Percentiles rank a stretch among this genome's conserved stretches.
Evolutionary conservation across 2,329 filamentous ascomycete species (phyloP).

Genomic region (Aureobasidium namibiae): DNA sequence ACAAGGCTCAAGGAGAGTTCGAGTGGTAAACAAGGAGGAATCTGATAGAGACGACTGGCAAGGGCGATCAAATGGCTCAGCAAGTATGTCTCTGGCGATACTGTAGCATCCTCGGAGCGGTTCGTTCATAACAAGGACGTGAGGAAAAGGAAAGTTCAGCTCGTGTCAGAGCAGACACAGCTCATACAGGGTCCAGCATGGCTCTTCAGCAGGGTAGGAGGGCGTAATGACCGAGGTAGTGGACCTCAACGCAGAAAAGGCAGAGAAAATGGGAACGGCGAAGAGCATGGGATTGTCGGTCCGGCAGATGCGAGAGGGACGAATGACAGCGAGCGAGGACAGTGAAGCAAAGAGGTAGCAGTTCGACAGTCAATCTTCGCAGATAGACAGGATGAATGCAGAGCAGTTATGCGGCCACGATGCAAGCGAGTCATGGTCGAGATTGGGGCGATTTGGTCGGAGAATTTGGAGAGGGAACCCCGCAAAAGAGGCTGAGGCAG

Average conservation of each 20-base stretch:
- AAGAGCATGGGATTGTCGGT: neutral
- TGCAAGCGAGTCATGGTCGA: neutral
- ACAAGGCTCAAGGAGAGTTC: slow-evolving; percentile 94
- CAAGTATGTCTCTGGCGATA: neutral
- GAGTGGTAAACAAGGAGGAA: slow-evolving; percentile 63
- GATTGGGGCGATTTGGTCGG: neutral
- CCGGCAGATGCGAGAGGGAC: neutral
- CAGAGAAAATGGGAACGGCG: neutral
- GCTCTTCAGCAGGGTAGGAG: neutral
- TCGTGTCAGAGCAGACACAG: neutral
- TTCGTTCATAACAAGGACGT: neutral
- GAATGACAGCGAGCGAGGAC: neutral
- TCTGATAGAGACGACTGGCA: neutral
- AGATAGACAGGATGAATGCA: neutral
- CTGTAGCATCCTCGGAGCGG: neutral
- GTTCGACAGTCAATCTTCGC: too few relatives aligned
- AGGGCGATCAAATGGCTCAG: neutral
- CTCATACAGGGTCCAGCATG: neutral
- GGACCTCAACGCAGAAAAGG: neutral
- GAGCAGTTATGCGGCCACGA: neutral
- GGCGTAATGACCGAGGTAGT: neutral
- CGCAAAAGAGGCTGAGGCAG: neutral
- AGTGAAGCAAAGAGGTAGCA: neutral
- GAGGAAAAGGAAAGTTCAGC: neutral
- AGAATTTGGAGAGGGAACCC: neutral